phyloP scores from a whole-genome alignment of 1,139 yeast genomes.

The Candida tetrigidarum region DNA sequence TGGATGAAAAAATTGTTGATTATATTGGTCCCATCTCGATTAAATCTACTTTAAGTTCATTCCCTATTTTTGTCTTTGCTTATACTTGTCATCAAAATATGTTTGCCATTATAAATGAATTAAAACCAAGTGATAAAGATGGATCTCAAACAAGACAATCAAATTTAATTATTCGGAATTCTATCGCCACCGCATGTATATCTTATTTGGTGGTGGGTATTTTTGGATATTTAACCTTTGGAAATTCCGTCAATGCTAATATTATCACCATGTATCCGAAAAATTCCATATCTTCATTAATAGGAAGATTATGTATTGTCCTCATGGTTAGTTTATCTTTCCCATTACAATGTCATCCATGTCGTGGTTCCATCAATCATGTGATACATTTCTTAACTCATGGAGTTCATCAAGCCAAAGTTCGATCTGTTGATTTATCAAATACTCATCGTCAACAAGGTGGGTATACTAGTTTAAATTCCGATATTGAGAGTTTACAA shows the following conservation, averaged over 20 bases:
- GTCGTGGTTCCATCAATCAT: constrained; percentile 73
- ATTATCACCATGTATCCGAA: constrained; percentile 73
- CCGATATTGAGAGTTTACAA: constrained; percentile 26
- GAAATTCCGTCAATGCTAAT: constrained; percentile 69
- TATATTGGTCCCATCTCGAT: constrained; percentile 44
- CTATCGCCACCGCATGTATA: constrained; percentile 64
- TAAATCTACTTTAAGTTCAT: constrained; percentile 48
- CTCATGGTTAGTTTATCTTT: constrained; percentile 69
- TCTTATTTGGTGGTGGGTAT: constrained; percentile 75
- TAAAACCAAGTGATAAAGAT: constrained; percentile 27
- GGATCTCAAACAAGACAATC: constrained; percentile 59
- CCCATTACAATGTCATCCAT: constrained; percentile 81
- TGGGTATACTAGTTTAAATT: constrained; percentile 23
- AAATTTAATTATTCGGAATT: constrained; percentile 55
- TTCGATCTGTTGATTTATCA: constrained; percentile 13
- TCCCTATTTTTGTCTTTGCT: constrained; percentile 93
- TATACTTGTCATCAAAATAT: constrained; percentile 95
- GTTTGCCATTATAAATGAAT: constrained; percentile 87
- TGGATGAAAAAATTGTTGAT: constrained; percentile 26
- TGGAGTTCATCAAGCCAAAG: constrained; percentile 27
- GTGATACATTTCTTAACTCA: constrained; percentile 56
- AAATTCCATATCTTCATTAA: constrained; percentile 56
- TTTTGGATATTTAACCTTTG: constrained; percentile 87
- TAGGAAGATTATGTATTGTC: constrained; percentile 74
- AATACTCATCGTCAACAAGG: constrained; percentile 1